phyloP scores from a whole-genome alignment of 768 basidiomycete species.

The Amanita subjunquillea region DNA sequence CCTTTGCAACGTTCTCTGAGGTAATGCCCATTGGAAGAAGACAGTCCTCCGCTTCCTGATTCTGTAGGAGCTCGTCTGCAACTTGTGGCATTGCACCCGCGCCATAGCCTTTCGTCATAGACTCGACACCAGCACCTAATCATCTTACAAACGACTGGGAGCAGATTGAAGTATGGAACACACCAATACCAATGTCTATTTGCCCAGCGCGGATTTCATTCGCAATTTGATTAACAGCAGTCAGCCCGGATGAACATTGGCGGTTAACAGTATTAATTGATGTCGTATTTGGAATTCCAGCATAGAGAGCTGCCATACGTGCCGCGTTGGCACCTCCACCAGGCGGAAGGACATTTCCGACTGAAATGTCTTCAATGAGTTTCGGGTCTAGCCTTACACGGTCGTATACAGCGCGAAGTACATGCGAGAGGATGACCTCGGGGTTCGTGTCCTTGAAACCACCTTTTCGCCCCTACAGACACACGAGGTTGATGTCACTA shows the following conservation, averaged over 20 bases:
- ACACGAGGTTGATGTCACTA: slow-evolving; percentile 1
- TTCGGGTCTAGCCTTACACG: slow-evolving; percentile 64
- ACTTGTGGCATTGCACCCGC: slow-evolving; percentile 42
- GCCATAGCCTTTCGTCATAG: slow-evolving; percentile 78
- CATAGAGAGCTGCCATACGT: slow-evolving; percentile 79
- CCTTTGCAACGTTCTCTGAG: slow-evolving; percentile 83
- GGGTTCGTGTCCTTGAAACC: slow-evolving; percentile 87
- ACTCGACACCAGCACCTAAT: slow-evolving; percentile 78
- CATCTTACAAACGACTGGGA: slow-evolving; percentile 1
- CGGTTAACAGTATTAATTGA: slow-evolving; percentile 80
- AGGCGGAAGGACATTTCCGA: slow-evolving; percentile 84
- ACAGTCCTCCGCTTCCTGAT: slow-evolving; percentile 70
- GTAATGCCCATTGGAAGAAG: slow-evolving; percentile 88
- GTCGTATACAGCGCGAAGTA: slow-evolving; percentile 65
- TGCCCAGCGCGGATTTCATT: slow-evolving; percentile 69
- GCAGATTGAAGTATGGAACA: slow-evolving; percentile 13
- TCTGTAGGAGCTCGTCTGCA: slow-evolving; percentile 56
- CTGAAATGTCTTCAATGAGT: slow-evolving; percentile 75
- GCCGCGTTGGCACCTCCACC: slow-evolving; percentile 75
- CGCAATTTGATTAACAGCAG: slow-evolving; percentile 74
- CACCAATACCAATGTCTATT: slow-evolving; percentile 86
- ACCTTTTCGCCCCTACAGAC: slow-evolving; percentile 62
- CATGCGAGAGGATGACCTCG: slow-evolving; percentile 69
- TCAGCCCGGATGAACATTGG: slow-evolving; percentile 84
- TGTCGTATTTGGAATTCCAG: slow-evolving; percentile 73